These are phyloP conservation scores for Pseudogymnoascus sp. DNA, from an alignment of 2,329 filamentous ascomycete genomes.

Conservation along the genomic window DNA sequence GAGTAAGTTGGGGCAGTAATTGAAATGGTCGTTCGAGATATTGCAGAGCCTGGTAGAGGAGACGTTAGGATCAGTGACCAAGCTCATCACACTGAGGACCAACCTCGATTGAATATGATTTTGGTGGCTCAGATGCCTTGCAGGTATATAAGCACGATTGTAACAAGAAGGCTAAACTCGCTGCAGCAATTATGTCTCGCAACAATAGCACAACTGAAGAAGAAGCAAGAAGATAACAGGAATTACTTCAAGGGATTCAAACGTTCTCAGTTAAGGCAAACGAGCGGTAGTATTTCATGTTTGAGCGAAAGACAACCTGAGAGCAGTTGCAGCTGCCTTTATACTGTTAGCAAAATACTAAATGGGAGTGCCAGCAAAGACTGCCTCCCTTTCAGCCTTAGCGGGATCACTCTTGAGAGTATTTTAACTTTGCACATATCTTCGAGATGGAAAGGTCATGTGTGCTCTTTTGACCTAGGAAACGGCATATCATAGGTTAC, in stretches of 20 bases:
- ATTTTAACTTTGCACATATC: not conserved
- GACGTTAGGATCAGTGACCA: not conserved
- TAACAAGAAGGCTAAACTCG: not conserved
- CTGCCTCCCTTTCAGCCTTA: not conserved
- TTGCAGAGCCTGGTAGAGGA: not conserved
- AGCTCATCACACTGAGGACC: not conserved
- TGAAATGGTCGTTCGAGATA: not conserved
- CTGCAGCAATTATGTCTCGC: not conserved
- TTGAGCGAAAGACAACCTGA: not conserved
- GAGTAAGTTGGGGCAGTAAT: not conserved
- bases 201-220: not conserved
- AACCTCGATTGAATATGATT: not conserved
- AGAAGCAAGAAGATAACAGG: not conserved
- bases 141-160: not conserved
- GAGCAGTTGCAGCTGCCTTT: not conserved
- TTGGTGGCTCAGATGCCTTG: not conserved
- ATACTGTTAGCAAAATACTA: not conserved
- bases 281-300: not conserved
- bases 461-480: not conserved
- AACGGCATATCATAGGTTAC: not conserved
- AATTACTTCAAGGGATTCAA: not conserved
- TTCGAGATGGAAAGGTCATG: not conserved
- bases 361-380: not conserved
- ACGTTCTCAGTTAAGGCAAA: not conserved
- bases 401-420: not conserved